phyloP scores from a whole-genome alignment of 2,329 filamentous ascomycete species.

The Dryadomyces quercus-mongolicae region DNA sequence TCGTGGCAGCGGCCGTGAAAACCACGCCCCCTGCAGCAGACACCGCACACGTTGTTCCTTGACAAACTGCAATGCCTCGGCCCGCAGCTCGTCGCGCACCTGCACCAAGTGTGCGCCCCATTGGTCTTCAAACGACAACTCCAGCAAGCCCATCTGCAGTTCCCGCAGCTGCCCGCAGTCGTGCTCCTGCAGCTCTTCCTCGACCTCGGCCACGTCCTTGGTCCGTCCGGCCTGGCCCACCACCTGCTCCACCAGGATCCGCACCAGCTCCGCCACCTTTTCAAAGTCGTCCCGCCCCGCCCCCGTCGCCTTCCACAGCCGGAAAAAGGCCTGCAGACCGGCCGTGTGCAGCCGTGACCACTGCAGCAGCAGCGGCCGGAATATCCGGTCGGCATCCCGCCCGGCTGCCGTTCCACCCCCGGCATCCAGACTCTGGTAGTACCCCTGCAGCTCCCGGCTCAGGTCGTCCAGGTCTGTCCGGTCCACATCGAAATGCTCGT shows the following conservation, averaged over 20 bases:
- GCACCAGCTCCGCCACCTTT: conserved; percentile 82
- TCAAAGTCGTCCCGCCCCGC: conserved; percentile 80
- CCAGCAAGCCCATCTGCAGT: conserved; percentile 85
- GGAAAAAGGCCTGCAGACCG: conserved; percentile 75
- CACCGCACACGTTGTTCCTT: conserved; percentile 93
- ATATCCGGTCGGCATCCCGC: conserved; percentile 70
- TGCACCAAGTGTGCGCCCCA: conserved; percentile 86
- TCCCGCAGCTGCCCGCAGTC: conserved; percentile 68
- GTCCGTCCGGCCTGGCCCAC: conserved; percentile 71
- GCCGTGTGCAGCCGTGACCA: conserved; percentile 87
- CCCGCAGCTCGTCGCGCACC: conserved; percentile 81
- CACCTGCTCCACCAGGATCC: conserved; percentile 81
- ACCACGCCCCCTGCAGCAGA: conserved; percentile 83
- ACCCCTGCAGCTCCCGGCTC: conserved; percentile 38
- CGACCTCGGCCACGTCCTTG: conserved; percentile 75
- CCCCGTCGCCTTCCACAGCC: conserved; percentile 83
- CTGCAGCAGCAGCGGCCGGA: conserved; percentile 77
- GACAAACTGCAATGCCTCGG: conserved; percentile 89
- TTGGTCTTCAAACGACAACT: conserved; percentile 83
- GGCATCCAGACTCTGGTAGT: conserved; percentile 62
- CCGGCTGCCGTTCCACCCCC: conserved; percentile 13
- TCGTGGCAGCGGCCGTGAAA: conserved; percentile 39
- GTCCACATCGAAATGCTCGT: conserved; percentile 92
- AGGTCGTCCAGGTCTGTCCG: conserved; percentile 68
- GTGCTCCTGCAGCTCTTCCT: conserved; percentile 78